phyloP scores from a whole-genome alignment of 257 asterid species.

The Scutellaria baicalensis region DNA sequence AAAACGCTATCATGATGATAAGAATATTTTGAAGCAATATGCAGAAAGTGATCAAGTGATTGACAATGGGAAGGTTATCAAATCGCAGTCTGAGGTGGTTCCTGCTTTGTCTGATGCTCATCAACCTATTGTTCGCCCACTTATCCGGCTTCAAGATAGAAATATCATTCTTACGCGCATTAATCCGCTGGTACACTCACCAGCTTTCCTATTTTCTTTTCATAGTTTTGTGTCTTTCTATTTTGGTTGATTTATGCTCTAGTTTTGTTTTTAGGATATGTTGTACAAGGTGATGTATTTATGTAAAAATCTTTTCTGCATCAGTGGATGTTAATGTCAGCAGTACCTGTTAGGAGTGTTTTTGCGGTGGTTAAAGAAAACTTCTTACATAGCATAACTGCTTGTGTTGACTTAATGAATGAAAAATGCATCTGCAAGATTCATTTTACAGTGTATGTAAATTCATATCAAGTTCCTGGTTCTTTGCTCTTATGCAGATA shows the following conservation, averaged over 20 bases:
- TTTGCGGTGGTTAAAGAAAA: not conserved
- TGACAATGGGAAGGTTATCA: slow-evolving; percentile 77
- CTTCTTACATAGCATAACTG: not conserved
- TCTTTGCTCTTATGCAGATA: slow-evolving; percentile 38
- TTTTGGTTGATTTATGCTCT: not conserved
- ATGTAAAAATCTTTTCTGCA: not conserved
- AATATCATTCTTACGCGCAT: slow-evolving; percentile 92
- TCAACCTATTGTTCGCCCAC: slow-evolving; percentile 85
- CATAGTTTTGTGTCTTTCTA: slow-evolving; percentile 2
- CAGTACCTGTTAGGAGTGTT: slow-evolving; percentile 3
- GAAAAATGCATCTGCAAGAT: not conserved
- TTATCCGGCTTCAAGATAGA: slow-evolving; percentile 77
- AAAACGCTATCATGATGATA: slow-evolving; percentile 89
- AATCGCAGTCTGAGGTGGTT: slow-evolving; percentile 80
- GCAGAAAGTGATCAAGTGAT: slow-evolving; percentile 91
- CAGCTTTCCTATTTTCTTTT: not conserved
- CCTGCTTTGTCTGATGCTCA: slow-evolving; percentile 76
- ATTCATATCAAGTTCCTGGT: not conserved
- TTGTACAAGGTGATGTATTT: not conserved
- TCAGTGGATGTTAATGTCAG: not conserved
- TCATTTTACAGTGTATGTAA: not conserved
- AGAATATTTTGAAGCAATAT: slow-evolving; percentile 77
- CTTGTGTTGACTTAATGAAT: slow-evolving; percentile 5
- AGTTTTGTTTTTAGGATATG: not conserved
- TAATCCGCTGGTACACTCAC: slow-evolving; percentile 60